Evolutionary conservation across 2,329 filamentous ascomycete species (phyloP).

Genomic region (Aureobasidium musti): DNA sequence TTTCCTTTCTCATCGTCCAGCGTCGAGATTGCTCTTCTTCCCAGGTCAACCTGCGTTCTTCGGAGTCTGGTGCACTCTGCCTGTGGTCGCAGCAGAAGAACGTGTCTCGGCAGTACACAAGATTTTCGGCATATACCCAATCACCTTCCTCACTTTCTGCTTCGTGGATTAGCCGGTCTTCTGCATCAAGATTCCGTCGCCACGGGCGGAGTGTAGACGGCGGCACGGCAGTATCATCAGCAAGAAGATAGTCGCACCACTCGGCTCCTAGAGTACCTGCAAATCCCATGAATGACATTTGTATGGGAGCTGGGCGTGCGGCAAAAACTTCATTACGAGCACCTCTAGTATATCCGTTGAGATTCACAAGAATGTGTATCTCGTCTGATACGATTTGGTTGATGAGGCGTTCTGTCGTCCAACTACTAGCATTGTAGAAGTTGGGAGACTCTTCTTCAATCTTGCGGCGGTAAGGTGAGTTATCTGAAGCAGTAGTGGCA

Average conservation of each 20-base stretch:
- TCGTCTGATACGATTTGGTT: slow-evolving; percentile 82
- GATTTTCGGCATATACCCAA: slow-evolving; percentile 97
- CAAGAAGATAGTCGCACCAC: slow-evolving; percentile 97
- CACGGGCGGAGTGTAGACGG: slow-evolving; percentile 76
- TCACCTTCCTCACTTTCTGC: slow-evolving; percentile 62
- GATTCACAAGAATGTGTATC: slow-evolving; percentile 92
- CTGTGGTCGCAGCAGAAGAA: slow-evolving; percentile 99
- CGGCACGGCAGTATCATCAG: slow-evolving; percentile 85
- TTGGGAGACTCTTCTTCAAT: slow-evolving; percentile 91
- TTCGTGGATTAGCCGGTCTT: slow-evolving; percentile 64
- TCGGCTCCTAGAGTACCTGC: slow-evolving; percentile 93
- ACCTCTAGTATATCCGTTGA: slow-evolving; percentile 97
- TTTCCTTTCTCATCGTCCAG: slow-evolving; percentile 89
- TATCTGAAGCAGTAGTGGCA: slow-evolving; percentile 88
- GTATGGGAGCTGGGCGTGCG: slow-evolving; percentile 87
- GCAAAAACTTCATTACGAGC: slow-evolving; percentile 98
- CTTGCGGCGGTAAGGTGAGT: slow-evolving; percentile 83
- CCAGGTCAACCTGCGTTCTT: slow-evolving; percentile 72
- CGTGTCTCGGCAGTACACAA: slow-evolving; percentile 89
- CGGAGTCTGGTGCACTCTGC: slow-evolving; percentile 76
- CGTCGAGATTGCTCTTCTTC: slow-evolving; percentile 76
- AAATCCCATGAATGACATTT: slow-evolving; percentile 99
- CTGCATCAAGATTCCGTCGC: slow-evolving; percentile 71
- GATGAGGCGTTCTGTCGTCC: slow-evolving; percentile 81
- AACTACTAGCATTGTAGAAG: slow-evolving; percentile 84